These are phyloP conservation scores for Fusarium albidum DNA, from an alignment of 2,329 filamentous ascomycete species.

Conservation along the genomic window DNA sequence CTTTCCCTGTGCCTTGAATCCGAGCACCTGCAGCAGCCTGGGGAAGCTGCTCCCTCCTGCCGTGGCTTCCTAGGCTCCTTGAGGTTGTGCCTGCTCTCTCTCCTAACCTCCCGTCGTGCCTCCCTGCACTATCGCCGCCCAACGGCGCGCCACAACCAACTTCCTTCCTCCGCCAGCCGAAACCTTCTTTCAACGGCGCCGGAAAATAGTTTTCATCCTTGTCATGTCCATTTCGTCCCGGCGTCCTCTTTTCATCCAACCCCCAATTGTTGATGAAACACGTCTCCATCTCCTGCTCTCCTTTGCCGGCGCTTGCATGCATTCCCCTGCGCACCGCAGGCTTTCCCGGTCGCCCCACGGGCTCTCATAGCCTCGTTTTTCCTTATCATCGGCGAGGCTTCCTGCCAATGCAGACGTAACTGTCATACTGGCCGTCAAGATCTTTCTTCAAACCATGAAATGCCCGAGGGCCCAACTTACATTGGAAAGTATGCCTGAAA, in stretches of 20 bases:
- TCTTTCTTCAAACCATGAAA: background rate
- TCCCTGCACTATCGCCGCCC: constrained; percentile 30
- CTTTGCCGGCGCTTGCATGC: background rate
- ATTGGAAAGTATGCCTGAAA: constrained; percentile 67
- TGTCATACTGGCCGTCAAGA: constrained; percentile 40
- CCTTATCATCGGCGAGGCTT: constrained; percentile 52
- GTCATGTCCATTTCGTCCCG: background rate
- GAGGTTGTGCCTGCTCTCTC: constrained; percentile 14
- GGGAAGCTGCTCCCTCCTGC: background rate
- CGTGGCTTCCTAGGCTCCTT: background rate
- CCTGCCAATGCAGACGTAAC: constrained; percentile 69
- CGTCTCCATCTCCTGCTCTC: background rate
- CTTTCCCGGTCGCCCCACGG: background rate
- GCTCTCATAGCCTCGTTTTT: background rate
- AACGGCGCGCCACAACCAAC: constrained; percentile 29
- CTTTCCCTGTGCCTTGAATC: constrained; percentile 10
- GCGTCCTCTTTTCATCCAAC: background rate
- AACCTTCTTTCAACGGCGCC: constrained; percentile 38
- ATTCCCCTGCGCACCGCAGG: background rate
- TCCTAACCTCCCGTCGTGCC: constrained; percentile 13
- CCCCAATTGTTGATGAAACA: background rate
- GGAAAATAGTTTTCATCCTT: constrained; percentile 1
- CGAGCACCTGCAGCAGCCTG: constrained; percentile 15
- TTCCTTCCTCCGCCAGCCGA: constrained; percentile 26
- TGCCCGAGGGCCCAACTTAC: constrained; percentile 50